phyloP scores from a whole-genome alignment of 768 basidiomycete species.

The Plicaturopsis crispa region DNA sequence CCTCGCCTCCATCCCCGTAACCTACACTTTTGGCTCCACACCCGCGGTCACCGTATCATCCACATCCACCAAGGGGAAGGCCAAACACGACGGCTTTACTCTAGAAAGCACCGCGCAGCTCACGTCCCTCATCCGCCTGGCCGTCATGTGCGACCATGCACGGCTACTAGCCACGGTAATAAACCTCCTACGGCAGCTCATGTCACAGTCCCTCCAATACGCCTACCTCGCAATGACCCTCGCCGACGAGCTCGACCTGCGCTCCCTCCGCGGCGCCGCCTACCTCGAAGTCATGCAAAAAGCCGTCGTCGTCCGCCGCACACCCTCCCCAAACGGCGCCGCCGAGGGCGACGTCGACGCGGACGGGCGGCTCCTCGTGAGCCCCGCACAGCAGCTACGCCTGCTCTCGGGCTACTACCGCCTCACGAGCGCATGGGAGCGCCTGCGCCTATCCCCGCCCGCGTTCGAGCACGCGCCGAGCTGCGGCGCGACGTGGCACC shows the following conservation, averaged over 20 bases:
- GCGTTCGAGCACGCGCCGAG: constrained; percentile 57
- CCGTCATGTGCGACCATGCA: constrained; percentile 59
- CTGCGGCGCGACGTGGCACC: constrained; percentile 66
- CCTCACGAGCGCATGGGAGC: constrained; percentile 61
- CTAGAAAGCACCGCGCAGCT: constrained; percentile 38
- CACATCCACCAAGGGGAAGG: constrained; percentile 3
- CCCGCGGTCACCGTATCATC: constrained; percentile 5
- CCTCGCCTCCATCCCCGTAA: constrained; percentile 31
- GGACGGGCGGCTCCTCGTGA: constrained; percentile 44
- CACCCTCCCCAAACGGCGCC: constrained; percentile 10
- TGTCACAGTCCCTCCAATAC: constrained; percentile 55
- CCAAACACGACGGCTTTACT: constrained; percentile 15
- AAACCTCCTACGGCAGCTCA: constrained; percentile 48
- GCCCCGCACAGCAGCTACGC: constrained; percentile 51
- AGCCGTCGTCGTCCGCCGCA: constrained; percentile 29
- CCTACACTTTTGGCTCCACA: constrained; percentile 20
- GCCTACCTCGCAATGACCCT: constrained; percentile 69
- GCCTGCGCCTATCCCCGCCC: constrained; percentile 46
- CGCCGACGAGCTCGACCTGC: constrained; percentile 61
- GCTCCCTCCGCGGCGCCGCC: constrained; percentile 51
- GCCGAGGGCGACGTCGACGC: constrained; percentile 29
- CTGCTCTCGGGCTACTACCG: constrained; percentile 65
- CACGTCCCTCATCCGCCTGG: constrained; percentile 55
- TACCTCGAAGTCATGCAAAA: constrained; percentile 74
- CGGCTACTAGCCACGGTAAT: constrained; percentile 56